phyloP scores from a whole-genome alignment of 2,329 filamentous ascomycete species.

The Cladobotryum mycophilum region DNA sequence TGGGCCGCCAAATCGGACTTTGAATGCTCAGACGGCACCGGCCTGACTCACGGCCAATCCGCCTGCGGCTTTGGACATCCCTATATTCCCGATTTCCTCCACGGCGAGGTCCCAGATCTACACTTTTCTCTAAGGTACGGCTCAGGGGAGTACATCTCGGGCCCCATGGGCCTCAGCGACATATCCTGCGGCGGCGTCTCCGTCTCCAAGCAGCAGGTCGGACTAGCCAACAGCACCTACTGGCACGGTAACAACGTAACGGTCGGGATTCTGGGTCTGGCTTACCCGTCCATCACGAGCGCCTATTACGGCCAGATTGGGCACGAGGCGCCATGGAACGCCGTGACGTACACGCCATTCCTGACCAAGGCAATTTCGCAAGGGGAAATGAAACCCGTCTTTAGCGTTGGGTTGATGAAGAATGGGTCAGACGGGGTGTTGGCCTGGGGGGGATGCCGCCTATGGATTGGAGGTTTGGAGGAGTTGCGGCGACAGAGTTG shows the following conservation, averaged over 20 bases:
- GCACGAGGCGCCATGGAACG: conserved; percentile 33
- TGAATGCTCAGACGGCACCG: conserved; percentile 33
- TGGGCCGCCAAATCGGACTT: conserved; percentile 40
- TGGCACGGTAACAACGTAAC: conserved; percentile 49
- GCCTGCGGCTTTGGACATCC: conserved; percentile 37
- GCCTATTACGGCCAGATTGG: conserved; percentile 36
- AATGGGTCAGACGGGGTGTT: conserved; percentile 41
- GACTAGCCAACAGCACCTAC: conserved; percentile 42
- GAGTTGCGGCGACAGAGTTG: conserved; percentile 33
- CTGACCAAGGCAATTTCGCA: conserved; percentile 43
- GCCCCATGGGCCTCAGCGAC: conserved; percentile 42
- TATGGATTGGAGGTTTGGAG: conserved; percentile 23
- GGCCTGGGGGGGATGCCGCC: conserved; percentile 42
- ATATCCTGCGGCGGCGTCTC: conserved; percentile 39
- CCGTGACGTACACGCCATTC: conserved; percentile 41
- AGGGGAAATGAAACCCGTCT: conserved; percentile 38
- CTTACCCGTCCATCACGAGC: conserved; percentile 44
- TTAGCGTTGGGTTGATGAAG: conserved; percentile 42
- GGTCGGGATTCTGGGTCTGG: conserved; percentile 45
- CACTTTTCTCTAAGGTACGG: conserved; percentile 43
- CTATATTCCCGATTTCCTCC: conserved; percentile 33
- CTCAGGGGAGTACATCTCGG: conserved; percentile 43
- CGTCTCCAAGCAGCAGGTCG: conserved; percentile 41
- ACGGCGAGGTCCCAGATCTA: conserved; percentile 32
- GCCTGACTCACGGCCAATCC: conserved; percentile 23